Conservation (phyloP, 129 eudicot species). For the Arctium minus region DNA sequence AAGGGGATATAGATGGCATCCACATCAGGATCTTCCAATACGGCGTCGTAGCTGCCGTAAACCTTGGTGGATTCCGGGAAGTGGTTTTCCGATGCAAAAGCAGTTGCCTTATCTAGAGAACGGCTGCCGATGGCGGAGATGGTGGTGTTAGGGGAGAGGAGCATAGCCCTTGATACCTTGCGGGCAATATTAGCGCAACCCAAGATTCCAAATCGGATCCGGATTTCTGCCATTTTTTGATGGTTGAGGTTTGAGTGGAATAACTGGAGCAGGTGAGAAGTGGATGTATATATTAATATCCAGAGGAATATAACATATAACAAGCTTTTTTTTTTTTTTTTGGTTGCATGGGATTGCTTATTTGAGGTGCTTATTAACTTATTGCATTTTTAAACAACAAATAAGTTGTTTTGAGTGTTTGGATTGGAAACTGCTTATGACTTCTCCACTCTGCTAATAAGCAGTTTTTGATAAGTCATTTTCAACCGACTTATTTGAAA, state of each 20-base stretch:
- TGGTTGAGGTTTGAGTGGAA: neutral
- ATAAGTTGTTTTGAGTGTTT: too few species aligned
- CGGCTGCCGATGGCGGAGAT: slow-evolving; percentile 67
- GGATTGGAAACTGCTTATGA: too few species aligned
- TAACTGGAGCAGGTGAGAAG: neutral
- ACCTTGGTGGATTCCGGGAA: slow-evolving; percentile 40
- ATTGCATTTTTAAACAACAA: too few species aligned
- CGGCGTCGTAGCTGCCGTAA: slow-evolving; percentile 55
- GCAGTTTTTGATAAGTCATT: too few species aligned
- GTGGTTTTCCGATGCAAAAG: slow-evolving; percentile 40
- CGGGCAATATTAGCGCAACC: slow-evolving; percentile 68
- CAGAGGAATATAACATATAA: too few species aligned
- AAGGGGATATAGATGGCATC: slow-evolving; percentile 63
- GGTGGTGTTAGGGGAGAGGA: slow-evolving; percentile 47
- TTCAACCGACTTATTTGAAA: too few species aligned
- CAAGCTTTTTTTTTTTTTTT: too few species aligned
- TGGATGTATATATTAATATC: neutral
- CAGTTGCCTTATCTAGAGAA: slow-evolving; percentile 43
- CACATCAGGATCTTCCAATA: slow-evolving; percentile 49
- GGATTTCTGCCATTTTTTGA: slow-evolving; percentile 40
- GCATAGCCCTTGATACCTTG: slow-evolving; percentile 50
- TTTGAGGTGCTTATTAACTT: too few species aligned
- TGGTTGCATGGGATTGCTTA: too few species aligned
- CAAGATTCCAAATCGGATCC: slow-evolving; percentile 51
- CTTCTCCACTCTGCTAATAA: too few species aligned